Conservation (phyloP, 2,329 filamentous ascomycete genomes). For the Didymella segeticola region DNA sequence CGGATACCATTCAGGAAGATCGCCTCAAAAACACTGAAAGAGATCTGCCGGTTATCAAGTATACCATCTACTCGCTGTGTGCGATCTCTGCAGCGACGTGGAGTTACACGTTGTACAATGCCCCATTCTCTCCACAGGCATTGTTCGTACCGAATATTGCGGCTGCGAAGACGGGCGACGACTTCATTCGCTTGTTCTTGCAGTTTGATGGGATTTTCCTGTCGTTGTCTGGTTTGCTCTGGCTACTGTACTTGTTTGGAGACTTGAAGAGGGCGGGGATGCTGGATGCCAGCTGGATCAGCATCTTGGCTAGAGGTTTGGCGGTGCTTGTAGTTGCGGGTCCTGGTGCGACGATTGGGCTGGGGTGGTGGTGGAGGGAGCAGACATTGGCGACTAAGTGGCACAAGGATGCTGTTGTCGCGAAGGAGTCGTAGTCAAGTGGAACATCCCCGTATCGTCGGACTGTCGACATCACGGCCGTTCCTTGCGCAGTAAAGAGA, state of each 20-base stretch:
- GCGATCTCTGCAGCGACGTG: conserved; percentile 14
- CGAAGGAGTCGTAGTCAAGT: conserved; percentile 11
- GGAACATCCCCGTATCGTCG: neutral
- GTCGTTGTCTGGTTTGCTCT: conserved; percentile 10
- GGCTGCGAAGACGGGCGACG: conserved; percentile 9
- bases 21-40: conserved; percentile 7
- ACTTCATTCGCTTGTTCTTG: conserved; percentile 20
- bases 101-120: conserved; percentile 20
- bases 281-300: conserved; percentile 18
- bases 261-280: conserved; percentile 22
- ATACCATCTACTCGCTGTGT: conserved; percentile 19
- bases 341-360: conserved; percentile 14
- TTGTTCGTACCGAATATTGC: conserved; percentile 19
- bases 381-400: conserved; percentile 18
- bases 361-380: conserved; percentile 25
- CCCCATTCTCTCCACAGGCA: conserved; percentile 11
- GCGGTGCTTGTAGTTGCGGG: conserved; percentile 7
- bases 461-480: too few relatives aligned
- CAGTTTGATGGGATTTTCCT: conserved; percentile 23
- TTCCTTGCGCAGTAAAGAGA: too few relatives aligned
- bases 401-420: conserved; percentile 21
- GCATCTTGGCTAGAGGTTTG: conserved; percentile 14
- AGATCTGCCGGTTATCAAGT: conserved; percentile 20
- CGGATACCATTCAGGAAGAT: conserved; percentile 17
- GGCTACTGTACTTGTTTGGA: conserved; percentile 22